Base-by-base conservation (phyloP, 306 rosid species). In the Dryas octopetala region DNA sequence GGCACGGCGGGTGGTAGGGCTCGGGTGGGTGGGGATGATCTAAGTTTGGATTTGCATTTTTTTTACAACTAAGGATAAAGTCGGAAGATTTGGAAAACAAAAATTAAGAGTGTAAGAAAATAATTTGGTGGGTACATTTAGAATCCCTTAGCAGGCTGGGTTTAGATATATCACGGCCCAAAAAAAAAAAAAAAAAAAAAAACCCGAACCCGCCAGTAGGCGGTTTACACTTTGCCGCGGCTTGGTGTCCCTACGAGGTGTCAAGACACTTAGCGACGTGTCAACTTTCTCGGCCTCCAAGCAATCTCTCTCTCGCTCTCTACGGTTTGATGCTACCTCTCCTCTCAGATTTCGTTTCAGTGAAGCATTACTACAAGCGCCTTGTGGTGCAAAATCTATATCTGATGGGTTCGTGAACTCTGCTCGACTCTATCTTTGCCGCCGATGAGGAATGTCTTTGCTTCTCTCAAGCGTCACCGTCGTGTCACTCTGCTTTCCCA, bases 371-470 rank as follows among this genome's bases (percentile, higher is more conserved):
- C 76, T 16, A 49, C 91, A 62, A 85, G 73, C 89, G 70, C 12
- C 38, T 74, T 80, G 61, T 40, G 68, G 76, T 66, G 81, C 69
- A 11, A 75, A 45, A 73, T 68, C 75, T 44, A 5, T 73, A 57
- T 74, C 69, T 76, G 51, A 78, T 76, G 76, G 72, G 28, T 77
- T 70, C 76, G 7, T 75, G 71, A 65, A 50, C 66, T 77, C 74
- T 28, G 40, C 74, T 58, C 52, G 51, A 5, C 79, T 82, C 28
- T 71, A 19, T 45, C 40, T 23, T 45, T 49, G 4, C 71, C 66
- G 88, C 84, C 88, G 76, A 96, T 92, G 98, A 90, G 84, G 93
- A 89, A 85, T 81, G 99, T 83, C 82, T 84, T 92, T 45, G 80
- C 84, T 62, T 61, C 78, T 80, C 85, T 87, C 82, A 73, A 76